phyloP scores from a whole-genome alignment of 192 early-diverging fungal species.

The Coemansia brasiliensis region DNA sequence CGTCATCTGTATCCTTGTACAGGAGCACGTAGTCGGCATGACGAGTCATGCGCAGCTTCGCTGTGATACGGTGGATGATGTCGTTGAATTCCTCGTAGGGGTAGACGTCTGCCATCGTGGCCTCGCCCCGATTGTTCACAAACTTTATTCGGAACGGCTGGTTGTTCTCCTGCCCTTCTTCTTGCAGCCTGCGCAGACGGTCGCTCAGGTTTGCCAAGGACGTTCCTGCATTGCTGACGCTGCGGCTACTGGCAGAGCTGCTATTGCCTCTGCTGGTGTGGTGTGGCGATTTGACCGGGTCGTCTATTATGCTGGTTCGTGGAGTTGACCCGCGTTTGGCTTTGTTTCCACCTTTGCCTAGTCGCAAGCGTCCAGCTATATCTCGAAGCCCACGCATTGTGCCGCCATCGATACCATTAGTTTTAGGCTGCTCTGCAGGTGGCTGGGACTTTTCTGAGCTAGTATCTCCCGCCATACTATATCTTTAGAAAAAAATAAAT shows the following conservation, averaged over 20 bases:
- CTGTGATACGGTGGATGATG: constrained; percentile 29
- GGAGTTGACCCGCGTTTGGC: constrained; percentile 35
- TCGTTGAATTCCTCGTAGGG: constrained; percentile 37
- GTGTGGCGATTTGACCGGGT: constrained; percentile 7
- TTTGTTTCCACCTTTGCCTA: constrained; percentile 40
- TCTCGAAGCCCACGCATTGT: constrained; percentile 18
- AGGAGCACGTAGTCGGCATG: constrained; percentile 36
- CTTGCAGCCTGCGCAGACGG: constrained; percentile 23
- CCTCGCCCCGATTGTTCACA: constrained; percentile 38
- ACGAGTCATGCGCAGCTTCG: constrained; percentile 41
- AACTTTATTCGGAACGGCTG: constrained; percentile 47
- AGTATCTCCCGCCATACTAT: constrained; percentile 8
- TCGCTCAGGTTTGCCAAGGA: constrained; percentile 25
- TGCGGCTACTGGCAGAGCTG: constrained; percentile 10
- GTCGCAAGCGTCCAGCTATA: constrained; percentile 5
- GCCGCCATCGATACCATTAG: constrained; percentile 1
- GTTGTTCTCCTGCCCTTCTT: constrained; percentile 9
- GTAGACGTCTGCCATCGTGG: constrained; percentile 45
- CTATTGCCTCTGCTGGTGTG: constrained; percentile 4
- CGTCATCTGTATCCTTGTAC: constrained; percentile 46
- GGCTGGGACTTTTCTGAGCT: constrained; percentile 9
- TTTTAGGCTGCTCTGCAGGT: not conserved
- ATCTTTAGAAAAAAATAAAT: constrained; percentile 1
- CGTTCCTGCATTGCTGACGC: constrained; percentile 1
- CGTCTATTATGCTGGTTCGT: constrained; percentile 21